Conservation (phyloP, 2,329 filamentous ascomycete species). For the Fusarium poae region DNA sequence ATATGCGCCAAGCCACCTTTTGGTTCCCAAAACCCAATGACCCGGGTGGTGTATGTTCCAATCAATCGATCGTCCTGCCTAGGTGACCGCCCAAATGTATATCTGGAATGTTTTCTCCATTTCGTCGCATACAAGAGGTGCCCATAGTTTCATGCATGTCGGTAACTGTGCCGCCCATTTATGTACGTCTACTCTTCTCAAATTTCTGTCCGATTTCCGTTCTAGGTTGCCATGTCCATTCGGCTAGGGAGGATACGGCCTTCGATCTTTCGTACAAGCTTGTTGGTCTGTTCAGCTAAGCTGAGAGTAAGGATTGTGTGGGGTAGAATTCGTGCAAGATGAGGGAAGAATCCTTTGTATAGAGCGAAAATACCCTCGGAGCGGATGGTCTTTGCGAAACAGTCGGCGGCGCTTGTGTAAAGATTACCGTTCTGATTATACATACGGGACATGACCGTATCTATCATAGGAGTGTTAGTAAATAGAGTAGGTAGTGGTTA, state of each 20-base stretch:
- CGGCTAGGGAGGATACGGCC: conserved; percentile 61
- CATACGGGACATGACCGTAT: conserved; percentile 98
- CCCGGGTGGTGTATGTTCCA: conserved; percentile 40
- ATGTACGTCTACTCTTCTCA: neutral
- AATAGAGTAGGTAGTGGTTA: neutral
- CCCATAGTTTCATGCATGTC: conserved; percentile 20
- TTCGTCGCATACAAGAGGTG: conserved; percentile 34
- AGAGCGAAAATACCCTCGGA: conserved; percentile 93
- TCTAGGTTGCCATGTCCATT: conserved; percentile 48
- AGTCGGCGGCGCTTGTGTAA: conserved; percentile 95
- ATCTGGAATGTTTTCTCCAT: conserved; percentile 16
- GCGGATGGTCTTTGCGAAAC: conserved; percentile 87
- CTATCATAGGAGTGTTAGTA: conserved; percentile 55
- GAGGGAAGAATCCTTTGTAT: conserved; percentile 97
- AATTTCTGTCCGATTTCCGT: neutral
- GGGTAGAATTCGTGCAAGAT: conserved; percentile 91
- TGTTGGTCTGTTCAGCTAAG: conserved; percentile 97
- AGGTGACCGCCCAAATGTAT: conserved; percentile 28
- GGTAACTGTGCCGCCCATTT: conserved; percentile 2
- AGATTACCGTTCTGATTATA: conserved; percentile 99
- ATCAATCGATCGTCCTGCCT: conserved; percentile 32
- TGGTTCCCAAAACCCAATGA: conserved; percentile 45
- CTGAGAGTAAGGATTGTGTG: conserved; percentile 95
- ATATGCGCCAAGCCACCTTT: conserved; percentile 46
- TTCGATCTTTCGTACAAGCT: conserved; percentile 86